Evolutionary conservation across 2,329 filamentous ascomycete genomes (phyloP).

Genomic region (Cladosporium sp.): DNA sequence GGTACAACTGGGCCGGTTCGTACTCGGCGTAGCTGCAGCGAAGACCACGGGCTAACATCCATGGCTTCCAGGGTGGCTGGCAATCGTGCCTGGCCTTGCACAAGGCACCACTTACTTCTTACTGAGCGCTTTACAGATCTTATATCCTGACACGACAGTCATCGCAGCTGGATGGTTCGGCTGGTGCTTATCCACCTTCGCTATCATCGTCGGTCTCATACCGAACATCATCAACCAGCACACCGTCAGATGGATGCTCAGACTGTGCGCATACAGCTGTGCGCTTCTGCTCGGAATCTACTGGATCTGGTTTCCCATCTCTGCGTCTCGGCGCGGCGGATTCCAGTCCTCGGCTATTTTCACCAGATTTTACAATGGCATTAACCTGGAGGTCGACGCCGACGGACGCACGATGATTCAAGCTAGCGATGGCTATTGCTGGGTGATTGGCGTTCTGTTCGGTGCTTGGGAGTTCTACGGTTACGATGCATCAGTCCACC

Average conservation of each 20-base stretch:
- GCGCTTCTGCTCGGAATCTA: neutral
- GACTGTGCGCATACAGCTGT: neutral
- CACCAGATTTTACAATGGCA: neutral
- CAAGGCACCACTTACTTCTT: neutral
- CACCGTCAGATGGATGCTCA: neutral
- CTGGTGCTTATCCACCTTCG: neutral
- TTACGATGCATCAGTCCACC: neutral
- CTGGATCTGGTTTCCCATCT: neutral
- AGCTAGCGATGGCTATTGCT: neutral
- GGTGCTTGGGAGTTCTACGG: neutral
- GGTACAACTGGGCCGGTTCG: neutral
- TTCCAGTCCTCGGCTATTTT: neutral
- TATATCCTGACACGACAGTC: neutral
- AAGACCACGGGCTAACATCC: neutral
- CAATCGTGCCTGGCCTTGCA: neutral
- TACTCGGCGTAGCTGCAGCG: neutral
- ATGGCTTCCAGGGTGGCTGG: neutral
- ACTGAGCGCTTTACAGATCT: neutral
- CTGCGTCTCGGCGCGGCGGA: neutral
- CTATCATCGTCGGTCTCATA: neutral
- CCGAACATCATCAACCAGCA: neutral
- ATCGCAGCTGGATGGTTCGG: neutral
- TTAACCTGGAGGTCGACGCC: neutral
- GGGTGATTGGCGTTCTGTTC: neutral
- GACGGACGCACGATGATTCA: neutral